Conservation (phyloP, 352 stramenopile genomes). For the Phytophthora aleatoria region DNA sequence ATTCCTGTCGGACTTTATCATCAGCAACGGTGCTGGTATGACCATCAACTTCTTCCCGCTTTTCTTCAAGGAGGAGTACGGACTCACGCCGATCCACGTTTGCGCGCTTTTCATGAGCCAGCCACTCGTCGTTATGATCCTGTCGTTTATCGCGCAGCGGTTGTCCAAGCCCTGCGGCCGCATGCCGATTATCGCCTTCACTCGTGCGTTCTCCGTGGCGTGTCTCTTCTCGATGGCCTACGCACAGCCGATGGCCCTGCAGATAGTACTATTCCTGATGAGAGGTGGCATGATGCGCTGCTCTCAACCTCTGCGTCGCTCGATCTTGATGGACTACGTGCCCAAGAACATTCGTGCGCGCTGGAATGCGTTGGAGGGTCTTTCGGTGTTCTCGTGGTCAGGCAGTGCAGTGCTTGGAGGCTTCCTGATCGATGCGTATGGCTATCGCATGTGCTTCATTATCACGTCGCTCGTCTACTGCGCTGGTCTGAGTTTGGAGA, state of each 20-base stretch:
- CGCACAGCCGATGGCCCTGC: conserved; percentile 51
- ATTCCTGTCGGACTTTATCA: conserved; percentile 81
- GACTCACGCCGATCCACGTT: conserved; percentile 73
- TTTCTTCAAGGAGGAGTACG: conserved; percentile 85
- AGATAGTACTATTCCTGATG: conserved; percentile 78
- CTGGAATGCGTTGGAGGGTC: conserved; percentile 76
- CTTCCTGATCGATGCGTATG: conserved; percentile 79
- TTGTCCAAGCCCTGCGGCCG: conserved; percentile 58
- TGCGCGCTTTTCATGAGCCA: conserved; percentile 70
- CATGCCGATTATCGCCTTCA: conserved; percentile 78
- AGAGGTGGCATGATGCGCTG: conserved; percentile 85
- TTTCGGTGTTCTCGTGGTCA: conserved; percentile 84
- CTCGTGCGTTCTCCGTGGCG: conserved; percentile 55
- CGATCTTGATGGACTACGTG: conserved; percentile 84
- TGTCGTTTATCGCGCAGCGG: conserved; percentile 61
- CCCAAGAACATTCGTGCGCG: conserved; percentile 72
- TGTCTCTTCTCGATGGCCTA: conserved; percentile 77
- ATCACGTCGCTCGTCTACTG: conserved; percentile 80
- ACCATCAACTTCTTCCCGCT: conserved; percentile 87
- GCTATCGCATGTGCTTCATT: conserved; percentile 80
- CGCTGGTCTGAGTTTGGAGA: conserved; percentile 56
- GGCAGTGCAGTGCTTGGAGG: conserved; percentile 79
- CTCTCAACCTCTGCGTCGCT: conserved; percentile 77
- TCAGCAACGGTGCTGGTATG: conserved; percentile 86
- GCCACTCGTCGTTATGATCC: conserved; percentile 67